phyloP scores from a whole-genome alignment of 75 land plant genomes.

The Cupressus sempervirens region DNA sequence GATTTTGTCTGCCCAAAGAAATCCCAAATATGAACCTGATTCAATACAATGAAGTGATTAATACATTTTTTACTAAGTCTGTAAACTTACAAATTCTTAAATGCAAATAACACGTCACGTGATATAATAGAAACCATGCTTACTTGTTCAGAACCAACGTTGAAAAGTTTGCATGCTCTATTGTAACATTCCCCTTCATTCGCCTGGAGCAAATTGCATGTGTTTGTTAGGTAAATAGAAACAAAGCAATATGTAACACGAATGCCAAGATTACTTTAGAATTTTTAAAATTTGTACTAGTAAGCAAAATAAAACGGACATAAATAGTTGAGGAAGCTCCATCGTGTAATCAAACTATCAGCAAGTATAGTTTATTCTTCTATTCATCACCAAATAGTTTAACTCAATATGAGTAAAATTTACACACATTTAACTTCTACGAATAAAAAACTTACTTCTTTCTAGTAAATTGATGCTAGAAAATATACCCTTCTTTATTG shows the following conservation, averaged over 20 bases:
- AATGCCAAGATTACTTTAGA: not conserved
- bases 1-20: slow-evolving; percentile 57
- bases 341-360: not conserved
- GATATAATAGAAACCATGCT: not conserved
- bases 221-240: not conserved
- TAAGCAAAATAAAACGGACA: not conserved
- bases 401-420: too few relatives aligned
- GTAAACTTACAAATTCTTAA: too few relatives aligned
- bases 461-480: not conserved
- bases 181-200: slow-evolving; percentile 53
- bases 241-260: not conserved
- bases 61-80: not conserved
- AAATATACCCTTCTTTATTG: too few relatives aligned
- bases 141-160: slow-evolving; percentile 46
- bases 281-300: not conserved
- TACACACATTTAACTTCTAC: not conserved
- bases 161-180: slow-evolving; percentile 66
- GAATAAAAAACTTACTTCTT: too few relatives aligned
- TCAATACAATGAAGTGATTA: not conserved
- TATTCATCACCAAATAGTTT: not conserved
- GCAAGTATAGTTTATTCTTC: not conserved
- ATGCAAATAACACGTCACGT: not conserved
- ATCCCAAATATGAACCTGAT: slow-evolving; percentile 70
- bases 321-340: not conserved
- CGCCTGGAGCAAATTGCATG: slow-evolving; percentile 35